Conservation (phyloP, 1,139 yeast genomes). For the Blastobotrys persicus region DNA sequence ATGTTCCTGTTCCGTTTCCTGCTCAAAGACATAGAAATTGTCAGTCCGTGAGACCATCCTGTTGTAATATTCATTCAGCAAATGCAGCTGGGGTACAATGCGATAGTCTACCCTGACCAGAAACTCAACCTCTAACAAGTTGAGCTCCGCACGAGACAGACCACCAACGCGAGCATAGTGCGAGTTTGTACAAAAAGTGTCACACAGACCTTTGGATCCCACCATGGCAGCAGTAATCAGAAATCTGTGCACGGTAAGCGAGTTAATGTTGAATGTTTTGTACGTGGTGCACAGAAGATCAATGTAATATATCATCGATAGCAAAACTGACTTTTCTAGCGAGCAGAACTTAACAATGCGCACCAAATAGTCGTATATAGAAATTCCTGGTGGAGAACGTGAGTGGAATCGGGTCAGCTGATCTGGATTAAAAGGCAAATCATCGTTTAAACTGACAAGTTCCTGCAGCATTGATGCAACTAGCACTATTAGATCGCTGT, state of each 20-base stretch:
- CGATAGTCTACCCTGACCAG: constrained; percentile 77
- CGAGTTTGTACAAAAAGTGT: constrained; percentile 86
- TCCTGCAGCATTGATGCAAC: constrained; percentile 79
- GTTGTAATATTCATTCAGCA: constrained; percentile 40
- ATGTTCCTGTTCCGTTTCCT: not conserved
- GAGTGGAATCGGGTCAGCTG: constrained; percentile 87
- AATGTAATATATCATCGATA: constrained; percentile 82
- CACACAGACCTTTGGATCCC: constrained; percentile 90
- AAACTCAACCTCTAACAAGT: constrained; percentile 87
- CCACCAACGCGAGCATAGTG: constrained; percentile 98
- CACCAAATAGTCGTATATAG: constrained; percentile 70
- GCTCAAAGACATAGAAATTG: constrained; percentile 20
- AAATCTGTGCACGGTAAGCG: constrained; percentile 91
- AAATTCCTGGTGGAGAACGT: constrained; percentile 83
- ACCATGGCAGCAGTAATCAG: constrained; percentile 86
- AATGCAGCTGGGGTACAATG: constrained; percentile 50
- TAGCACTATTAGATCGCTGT: constrained; percentile 65
- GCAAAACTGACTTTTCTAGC: constrained; percentile 74
- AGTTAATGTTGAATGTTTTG: constrained; percentile 77
- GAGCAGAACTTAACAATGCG: constrained; percentile 83
- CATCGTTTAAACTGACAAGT: constrained; percentile 66
- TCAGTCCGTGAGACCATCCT: constrained; percentile 33
- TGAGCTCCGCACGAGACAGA: constrained; percentile 77
- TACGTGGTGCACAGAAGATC: constrained; percentile 79
- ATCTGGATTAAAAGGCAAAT: constrained; percentile 42